phyloP scores from a whole-genome alignment of 2,329 filamentous ascomycete species.

The Fusarium sulawesiense region DNA sequence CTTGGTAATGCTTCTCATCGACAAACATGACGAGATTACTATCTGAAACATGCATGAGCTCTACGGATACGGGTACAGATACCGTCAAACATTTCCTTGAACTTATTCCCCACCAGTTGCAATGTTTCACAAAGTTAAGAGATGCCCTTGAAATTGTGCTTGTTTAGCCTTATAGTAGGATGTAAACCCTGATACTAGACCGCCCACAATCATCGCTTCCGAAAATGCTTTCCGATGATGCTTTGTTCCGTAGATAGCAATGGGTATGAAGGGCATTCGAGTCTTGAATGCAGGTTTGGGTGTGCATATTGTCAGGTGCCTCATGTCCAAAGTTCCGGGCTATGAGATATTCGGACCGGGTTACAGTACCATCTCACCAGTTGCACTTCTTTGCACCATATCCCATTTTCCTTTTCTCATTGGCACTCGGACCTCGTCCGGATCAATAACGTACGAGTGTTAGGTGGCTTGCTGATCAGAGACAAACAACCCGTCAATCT shows the following conservation, averaged over 20 bases:
- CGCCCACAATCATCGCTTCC: not conserved
- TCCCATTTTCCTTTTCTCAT: not conserved
- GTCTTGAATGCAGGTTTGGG: not conserved
- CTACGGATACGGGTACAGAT: too few relatives aligned
- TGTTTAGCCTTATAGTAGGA: not conserved
- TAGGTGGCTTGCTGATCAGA: not conserved
- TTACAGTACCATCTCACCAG: too few relatives aligned
- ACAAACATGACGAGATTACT: not conserved
- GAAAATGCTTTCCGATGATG: not conserved
- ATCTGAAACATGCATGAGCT: slow-evolving; percentile 4
- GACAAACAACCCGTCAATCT: not conserved
- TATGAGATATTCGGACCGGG: not conserved
- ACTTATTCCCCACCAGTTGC: not conserved
- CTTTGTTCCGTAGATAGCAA: not conserved
- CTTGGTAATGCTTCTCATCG: not conserved
- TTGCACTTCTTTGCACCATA: not conserved
- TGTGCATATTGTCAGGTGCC: not conserved
- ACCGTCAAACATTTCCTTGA: not conserved
- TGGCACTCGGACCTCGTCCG: not conserved
- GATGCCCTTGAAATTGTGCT: not conserved
- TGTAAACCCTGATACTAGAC: slow-evolving; percentile 1
- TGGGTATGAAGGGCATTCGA: not conserved
- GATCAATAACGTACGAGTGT: not conserved
- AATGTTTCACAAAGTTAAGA: not conserved
- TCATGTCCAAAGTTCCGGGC: not conserved